These are phyloP conservation scores for Amaranthus palmeri DNA, from an alignment of 148 eudicot genomes.

Conservation along the genomic window DNA sequence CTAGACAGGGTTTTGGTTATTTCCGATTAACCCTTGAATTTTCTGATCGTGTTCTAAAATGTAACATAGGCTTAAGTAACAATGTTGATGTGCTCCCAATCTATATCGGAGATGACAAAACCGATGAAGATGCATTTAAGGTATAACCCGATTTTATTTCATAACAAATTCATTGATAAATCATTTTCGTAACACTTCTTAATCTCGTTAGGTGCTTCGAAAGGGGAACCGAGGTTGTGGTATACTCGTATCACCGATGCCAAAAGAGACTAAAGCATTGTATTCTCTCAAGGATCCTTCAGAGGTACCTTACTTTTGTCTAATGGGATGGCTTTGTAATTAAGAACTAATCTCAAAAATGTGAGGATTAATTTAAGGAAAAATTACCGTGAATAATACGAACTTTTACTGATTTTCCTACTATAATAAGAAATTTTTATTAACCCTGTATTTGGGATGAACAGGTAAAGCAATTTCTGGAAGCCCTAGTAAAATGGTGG, in stretches of 20 bases:
- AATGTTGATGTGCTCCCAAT: slow-evolving; percentile 69
- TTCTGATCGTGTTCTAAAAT: not conserved
- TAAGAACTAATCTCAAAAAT: slow-evolving; percentile 17
- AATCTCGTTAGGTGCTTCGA: slow-evolving; percentile 41
- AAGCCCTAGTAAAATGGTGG: slow-evolving; percentile 47
- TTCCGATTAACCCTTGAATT: too few relatives aligned
- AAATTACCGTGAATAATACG: too few relatives aligned
- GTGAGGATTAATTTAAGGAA: not conserved
- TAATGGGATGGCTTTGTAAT: not conserved
- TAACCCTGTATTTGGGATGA: not conserved
- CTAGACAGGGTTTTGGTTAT: too few relatives aligned
- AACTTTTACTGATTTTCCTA: too few relatives aligned
- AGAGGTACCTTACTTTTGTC: slow-evolving; percentile 34
- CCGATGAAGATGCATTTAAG: slow-evolving; percentile 94
- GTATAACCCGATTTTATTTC: slow-evolving; percentile 22
- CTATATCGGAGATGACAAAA: slow-evolving; percentile 77
- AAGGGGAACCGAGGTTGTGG: slow-evolving; percentile 63
- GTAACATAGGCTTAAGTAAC: slow-evolving; percentile 39
- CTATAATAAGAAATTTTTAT: too few relatives aligned
- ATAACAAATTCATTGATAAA: too few relatives aligned
- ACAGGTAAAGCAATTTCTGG: slow-evolving; percentile 48
- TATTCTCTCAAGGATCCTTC: slow-evolving; percentile 65
- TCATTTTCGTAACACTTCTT: too few relatives aligned
- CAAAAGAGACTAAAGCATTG: slow-evolving; percentile 79
- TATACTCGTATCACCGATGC: slow-evolving; percentile 56